Base-by-base conservation (phyloP, 257 asterid species). In the Gentiana macrophylla region DNA sequence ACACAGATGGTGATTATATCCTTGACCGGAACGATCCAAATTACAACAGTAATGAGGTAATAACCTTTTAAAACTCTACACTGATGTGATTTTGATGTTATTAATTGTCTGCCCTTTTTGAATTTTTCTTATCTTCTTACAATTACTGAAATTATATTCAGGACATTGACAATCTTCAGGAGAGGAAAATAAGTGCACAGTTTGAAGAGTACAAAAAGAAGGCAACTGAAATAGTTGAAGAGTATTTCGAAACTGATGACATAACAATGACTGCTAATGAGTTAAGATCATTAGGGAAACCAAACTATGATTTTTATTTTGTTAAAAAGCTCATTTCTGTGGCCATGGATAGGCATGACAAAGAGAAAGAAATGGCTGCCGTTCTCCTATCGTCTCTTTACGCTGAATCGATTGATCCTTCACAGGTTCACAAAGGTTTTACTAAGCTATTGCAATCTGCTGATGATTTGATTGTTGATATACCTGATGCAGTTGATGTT, bases 321-420 rank as follows among this genome's bases (percentile, higher is more conserved):
- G 84, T 92, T 46, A 92, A 92, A 56, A 92, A 88, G 67, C 84
- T 92, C 3, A 81, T 92, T 37, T 92, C 98, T 41, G 55, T 80
- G 45, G 95, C 98, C 2, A 92, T 92, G 98, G 98, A 92, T 49
- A 64, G 97, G 59, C 93, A 81, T 37, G 98, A 88, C 71, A 92
- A 88, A 50, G 97, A 92, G 71, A 92, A 88, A 55, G 98, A 92
- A 70, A 88, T 92, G 98, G 94, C 98, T 46, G 81, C 97, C 1
- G 73, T 78, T 62, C 74, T 85, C 12, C 54, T 85, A 47, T 92
- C 98, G 50, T 75, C 93, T 4, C 90, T 92, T 35, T 88, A 88
- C 52, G 95, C 85, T 13, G 95, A 92, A 49, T 77, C 84, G 50
- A 75, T 92, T 2, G 79, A 79, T 61, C 85, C 94, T 4, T 79